A percentile compares a stretch with the other conserved stretches of the same genome.
Conservation (phyloP, 257 asterid genomes). For the Nicotiana noctiflora region DNA sequence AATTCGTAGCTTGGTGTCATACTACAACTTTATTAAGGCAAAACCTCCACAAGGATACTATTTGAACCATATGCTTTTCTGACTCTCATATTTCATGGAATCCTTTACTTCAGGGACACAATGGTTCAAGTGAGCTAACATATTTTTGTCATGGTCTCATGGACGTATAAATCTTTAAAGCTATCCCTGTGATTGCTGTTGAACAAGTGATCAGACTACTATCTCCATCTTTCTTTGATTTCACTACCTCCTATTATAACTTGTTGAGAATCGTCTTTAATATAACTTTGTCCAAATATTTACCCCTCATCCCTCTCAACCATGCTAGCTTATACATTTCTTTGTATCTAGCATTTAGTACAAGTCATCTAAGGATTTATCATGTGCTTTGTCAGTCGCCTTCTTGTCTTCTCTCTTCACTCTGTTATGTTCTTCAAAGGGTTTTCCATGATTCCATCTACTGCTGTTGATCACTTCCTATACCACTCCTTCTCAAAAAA, state of each 20-base stretch:
- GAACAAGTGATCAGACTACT: neutral
- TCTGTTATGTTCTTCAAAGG: neutral
- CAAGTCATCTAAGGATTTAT: neutral
- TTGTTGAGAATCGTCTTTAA: neutral
- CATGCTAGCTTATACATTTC: neutral
- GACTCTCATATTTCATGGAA: neutral
- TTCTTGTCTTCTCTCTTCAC: neutral
- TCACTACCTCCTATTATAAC: neutral
- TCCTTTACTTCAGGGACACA: neutral
- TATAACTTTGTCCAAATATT: neutral
- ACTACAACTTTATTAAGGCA: neutral
- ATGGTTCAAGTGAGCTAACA: neutral
- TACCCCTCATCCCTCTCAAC: neutral
- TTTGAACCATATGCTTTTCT: neutral
- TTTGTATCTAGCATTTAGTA: neutral
- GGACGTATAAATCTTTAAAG: neutral
- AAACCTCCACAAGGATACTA: neutral
- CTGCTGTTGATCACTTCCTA: neutral
- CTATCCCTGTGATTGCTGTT: neutral
- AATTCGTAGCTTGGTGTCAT: neutral
- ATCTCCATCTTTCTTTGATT: neutral
- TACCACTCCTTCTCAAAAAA: neutral
- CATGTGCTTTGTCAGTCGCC: neutral
- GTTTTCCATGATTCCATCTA: neutral
- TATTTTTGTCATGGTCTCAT: neutral